These are phyloP conservation scores for Xerophyta viscosa DNA, from an alignment of 106 monocot genomes.

Conservation along the genomic window DNA sequence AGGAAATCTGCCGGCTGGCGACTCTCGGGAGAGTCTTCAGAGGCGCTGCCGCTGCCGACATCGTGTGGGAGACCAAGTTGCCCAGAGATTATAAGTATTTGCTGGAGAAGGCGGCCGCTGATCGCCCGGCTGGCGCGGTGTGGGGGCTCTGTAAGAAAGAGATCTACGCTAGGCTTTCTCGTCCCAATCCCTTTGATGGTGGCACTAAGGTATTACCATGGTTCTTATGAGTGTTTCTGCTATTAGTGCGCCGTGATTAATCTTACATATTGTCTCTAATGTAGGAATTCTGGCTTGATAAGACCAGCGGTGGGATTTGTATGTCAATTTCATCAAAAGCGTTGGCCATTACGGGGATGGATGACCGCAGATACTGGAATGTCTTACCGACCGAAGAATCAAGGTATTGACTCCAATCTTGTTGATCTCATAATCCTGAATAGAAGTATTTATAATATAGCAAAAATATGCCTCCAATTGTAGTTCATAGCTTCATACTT, in stretches of 20 bases:
- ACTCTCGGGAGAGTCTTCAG: constrained; percentile 48
- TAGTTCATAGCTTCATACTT: too few species aligned
- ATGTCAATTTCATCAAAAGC: constrained; percentile 12
- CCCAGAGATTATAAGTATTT: constrained; percentile 55
- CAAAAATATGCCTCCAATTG: too few species aligned
- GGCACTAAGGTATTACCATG: constrained; percentile 78
- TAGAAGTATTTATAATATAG: too few species aligned
- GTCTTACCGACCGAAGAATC: constrained; percentile 5
- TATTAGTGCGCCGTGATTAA: not conserved
- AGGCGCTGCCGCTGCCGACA: constrained; percentile 48
- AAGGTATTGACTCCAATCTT: too few species aligned
- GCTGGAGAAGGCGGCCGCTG: constrained; percentile 15
- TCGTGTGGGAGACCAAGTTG: constrained; percentile 71
- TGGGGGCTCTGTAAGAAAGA: constrained; percentile 77
- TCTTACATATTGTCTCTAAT: too few species aligned
- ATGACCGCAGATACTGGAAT: constrained; percentile 13
- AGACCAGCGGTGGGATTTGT: not conserved
- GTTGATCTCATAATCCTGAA: too few species aligned
- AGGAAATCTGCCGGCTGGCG: constrained; percentile 63
- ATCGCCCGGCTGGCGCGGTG: not conserved
- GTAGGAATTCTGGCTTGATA: constrained; percentile 13
- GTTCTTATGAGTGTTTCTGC: not conserved
- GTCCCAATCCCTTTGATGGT: constrained; percentile 53
- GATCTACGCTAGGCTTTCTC: constrained; percentile 55
- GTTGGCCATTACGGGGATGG: constrained; percentile 11